Evolutionary conservation across 1,284 basidiomycete species (phyloP).

Genomic region (Apiotrichum sp.): DNA sequence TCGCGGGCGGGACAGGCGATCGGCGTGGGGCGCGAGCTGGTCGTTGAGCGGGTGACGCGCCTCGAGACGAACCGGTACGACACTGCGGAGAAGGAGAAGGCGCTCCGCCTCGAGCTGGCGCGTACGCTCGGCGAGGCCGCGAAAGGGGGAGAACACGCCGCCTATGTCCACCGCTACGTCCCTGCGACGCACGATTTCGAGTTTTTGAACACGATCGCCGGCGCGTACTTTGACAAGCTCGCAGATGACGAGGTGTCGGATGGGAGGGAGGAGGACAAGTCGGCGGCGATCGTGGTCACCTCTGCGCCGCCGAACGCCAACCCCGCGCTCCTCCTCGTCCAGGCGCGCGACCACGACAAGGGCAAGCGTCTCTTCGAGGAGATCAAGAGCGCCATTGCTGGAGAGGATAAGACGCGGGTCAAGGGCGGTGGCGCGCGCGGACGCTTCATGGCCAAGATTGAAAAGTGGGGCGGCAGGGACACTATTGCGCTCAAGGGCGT

Average conservation of each 20-base stretch:
- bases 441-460: conserved; percentile 45
- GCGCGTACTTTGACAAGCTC: not conserved
- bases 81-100: conserved; percentile 58
- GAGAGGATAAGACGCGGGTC: conserved; percentile 45
- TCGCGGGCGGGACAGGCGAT: conserved; percentile 56
- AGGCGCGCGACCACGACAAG: conserved; percentile 56
- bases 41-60: conserved; percentile 54
- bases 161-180: conserved; percentile 13
- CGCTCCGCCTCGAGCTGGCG: conserved; percentile 63
- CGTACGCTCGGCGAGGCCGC: conserved; percentile 54
- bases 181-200: conserved; percentile 41
- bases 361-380: conserved; percentile 57
- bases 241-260: not conserved
- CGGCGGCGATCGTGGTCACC: conserved; percentile 48
- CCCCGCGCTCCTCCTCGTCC: conserved; percentile 54
- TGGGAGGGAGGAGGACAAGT: not conserved
- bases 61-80: conserved; percentile 59
- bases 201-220: conserved; percentile 19
- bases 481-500: not conserved
- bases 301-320: conserved; percentile 16
- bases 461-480: conserved; percentile 29
- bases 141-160: not conserved
- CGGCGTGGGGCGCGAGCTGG: conserved; percentile 51
- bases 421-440: conserved; percentile 48
- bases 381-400: conserved; percentile 53